Percentiles rank a stretch among this genome's conserved stretches.
Conservation (phyloP, 441 rosid species). For the Mallotus japonicus region DNA sequence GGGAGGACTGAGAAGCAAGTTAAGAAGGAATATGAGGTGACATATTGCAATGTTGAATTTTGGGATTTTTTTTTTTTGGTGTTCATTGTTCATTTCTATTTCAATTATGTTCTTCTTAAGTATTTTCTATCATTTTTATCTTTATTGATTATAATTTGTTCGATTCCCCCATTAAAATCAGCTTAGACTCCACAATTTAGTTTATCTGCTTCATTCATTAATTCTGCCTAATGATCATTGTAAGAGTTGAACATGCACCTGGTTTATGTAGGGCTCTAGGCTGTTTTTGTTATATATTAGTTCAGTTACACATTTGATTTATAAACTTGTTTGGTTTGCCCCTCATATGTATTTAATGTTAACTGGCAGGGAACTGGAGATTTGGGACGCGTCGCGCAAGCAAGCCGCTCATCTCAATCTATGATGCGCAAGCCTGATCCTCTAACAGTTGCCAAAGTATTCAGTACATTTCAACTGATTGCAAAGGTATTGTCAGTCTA, state of each 20-base stretch:
- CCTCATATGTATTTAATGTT: constrained; percentile 12
- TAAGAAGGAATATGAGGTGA: constrained; percentile 64
- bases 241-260: background rate
- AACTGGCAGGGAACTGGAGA: constrained; percentile 70
- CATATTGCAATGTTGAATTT: too few species aligned
- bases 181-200: too few species aligned
- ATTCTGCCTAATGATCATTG: background rate
- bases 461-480: constrained; percentile 62
- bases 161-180: too few species aligned
- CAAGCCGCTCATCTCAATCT: constrained; percentile 84
- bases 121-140: too few species aligned
- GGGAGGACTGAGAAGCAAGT: constrained; percentile 77
- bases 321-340: background rate
- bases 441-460: constrained; percentile 74
- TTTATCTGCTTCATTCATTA: too few species aligned
- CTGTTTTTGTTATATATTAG: background rate
- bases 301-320: constrained; percentile 7
- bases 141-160: too few species aligned
- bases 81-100: background rate
- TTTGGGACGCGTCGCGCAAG: constrained; percentile 91
- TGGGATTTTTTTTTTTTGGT: too few species aligned
- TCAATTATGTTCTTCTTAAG: too few species aligned
- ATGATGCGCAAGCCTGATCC: constrained; percentile 87
- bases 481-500: constrained; percentile 60
- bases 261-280: too few species aligned